Conservation (phyloP, 2,329 filamentous ascomycete genomes). For the Hypoxylon sp. region DNA sequence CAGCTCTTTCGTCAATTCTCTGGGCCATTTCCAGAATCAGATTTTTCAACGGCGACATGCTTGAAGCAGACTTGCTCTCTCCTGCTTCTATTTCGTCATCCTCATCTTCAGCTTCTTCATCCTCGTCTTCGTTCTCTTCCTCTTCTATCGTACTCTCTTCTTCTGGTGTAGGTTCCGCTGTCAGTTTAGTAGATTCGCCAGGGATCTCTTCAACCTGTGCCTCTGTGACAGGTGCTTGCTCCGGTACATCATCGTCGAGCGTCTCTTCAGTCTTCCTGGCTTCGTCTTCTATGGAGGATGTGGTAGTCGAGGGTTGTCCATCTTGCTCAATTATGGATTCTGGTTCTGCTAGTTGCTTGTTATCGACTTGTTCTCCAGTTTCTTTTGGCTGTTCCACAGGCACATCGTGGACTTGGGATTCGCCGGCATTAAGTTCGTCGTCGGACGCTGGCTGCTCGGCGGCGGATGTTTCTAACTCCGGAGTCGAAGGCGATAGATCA, state of each 20-base stretch:
- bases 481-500: background rate
- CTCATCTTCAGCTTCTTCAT: conserved; percentile 40
- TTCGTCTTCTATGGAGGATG: background rate
- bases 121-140: conserved; percentile 48
- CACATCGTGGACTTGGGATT: conserved; percentile 14
- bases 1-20: conserved; percentile 58
- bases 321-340: conserved; percentile 8
- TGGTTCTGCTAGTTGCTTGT: background rate
- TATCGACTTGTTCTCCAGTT: background rate
- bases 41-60: conserved; percentile 56
- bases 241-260: background rate
- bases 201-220: conserved; percentile 5
- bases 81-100: conserved; percentile 45
- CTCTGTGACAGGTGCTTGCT: conserved; percentile 10
- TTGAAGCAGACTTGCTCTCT: conserved; percentile 55
- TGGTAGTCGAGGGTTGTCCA: conserved; percentile 1
- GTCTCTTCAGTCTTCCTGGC: background rate
- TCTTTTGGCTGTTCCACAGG: conserved; percentile 12
- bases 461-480: conserved; percentile 9
- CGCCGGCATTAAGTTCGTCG: background rate
- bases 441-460: conserved; percentile 6
- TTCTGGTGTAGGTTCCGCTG: conserved; percentile 47
- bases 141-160: conserved; percentile 40
- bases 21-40: conserved; percentile 68
- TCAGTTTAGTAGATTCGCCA: background rate